These are phyloP conservation scores for Alternaria hordeiaustralica DNA, from an alignment of 2,329 filamentous ascomycete genomes.

Conservation along the genomic window DNA sequence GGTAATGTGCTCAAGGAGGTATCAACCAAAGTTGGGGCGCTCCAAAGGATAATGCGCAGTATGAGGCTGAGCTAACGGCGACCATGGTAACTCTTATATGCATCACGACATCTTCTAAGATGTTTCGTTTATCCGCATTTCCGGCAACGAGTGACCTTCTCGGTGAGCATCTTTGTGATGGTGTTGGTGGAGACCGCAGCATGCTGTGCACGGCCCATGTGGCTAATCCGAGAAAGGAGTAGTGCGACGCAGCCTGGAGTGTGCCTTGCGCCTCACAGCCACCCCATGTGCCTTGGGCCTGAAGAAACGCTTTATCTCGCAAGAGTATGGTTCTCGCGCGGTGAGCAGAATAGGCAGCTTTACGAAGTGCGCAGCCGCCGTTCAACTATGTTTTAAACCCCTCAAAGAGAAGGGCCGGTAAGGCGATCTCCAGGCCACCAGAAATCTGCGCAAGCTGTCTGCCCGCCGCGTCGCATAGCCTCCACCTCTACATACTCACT, in stretches of 20 bases:
- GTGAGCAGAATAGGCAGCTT: constrained; percentile 3
- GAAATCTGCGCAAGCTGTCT: not conserved
- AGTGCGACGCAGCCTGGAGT: not conserved
- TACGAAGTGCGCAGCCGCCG: not conserved
- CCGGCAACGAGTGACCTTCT: not conserved
- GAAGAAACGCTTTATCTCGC: constrained; percentile 4
- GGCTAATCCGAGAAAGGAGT: not conserved
- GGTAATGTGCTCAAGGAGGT: not conserved
- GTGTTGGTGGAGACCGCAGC: not conserved
- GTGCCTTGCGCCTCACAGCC: constrained; percentile 24
- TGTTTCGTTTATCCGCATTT: not conserved
- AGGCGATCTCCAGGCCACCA: constrained; percentile 1
- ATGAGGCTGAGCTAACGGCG: not conserved
- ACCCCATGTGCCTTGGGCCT: constrained; percentile 3
- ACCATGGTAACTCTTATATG: not conserved
- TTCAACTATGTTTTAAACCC: not conserved
- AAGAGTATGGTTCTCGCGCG: not conserved
- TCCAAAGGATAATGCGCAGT: not conserved
- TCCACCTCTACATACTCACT: not conserved
- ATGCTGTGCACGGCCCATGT: not conserved
- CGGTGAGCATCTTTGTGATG: constrained; percentile 5
- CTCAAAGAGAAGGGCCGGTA: not conserved
- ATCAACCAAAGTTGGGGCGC: not conserved
- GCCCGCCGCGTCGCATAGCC: not conserved
- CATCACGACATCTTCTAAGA: not conserved